phyloP scores from a whole-genome alignment of 352 stramenopile genomes.

The Elongisporangium anandrum region DNA sequence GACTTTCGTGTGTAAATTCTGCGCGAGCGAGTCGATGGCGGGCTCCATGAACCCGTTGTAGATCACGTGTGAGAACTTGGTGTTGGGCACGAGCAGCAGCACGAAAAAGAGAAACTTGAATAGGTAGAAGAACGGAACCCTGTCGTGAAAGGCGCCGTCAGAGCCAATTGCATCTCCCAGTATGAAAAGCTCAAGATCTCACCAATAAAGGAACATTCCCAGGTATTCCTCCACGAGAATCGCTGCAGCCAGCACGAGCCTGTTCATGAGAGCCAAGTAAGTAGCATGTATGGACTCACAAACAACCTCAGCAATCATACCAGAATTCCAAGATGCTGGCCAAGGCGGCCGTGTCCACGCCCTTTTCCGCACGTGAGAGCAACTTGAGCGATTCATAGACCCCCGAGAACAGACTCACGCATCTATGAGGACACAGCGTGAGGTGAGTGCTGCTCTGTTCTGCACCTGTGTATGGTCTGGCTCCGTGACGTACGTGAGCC shows the following conservation, averaged over 20 bases:
- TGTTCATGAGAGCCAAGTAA: conserved; percentile 4
- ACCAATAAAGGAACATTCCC: conserved; percentile 69
- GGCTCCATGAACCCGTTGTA: conserved; percentile 62
- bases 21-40: conserved; percentile 29
- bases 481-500: conserved; percentile 42
- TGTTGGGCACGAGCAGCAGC: conserved; percentile 51
- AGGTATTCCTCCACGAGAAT: conserved; percentile 65
- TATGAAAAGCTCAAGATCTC: not conserved
- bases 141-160: conserved; percentile 4
- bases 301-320: conserved; percentile 12
- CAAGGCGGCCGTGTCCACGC: conserved; percentile 41
- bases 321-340: conserved; percentile 60
- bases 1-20: conserved; percentile 36
- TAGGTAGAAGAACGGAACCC: conserved; percentile 73
- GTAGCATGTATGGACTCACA: not conserved
- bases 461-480: not conserved
- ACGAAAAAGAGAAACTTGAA: conserved; percentile 63
- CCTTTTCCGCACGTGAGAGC: conserved; percentile 51
- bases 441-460: not conserved
- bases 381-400: conserved; percentile 72
- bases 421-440: conserved; percentile 20
- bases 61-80: conserved; percentile 63
- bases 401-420: conserved; percentile 47
- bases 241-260: conserved; percentile 52
- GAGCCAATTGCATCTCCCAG: not conserved